Evolutionary conservation across 306 rosid species (phyloP), one percentile per base, ranked within the genome.

Genomic region (Castanospermum australe): DNA sequence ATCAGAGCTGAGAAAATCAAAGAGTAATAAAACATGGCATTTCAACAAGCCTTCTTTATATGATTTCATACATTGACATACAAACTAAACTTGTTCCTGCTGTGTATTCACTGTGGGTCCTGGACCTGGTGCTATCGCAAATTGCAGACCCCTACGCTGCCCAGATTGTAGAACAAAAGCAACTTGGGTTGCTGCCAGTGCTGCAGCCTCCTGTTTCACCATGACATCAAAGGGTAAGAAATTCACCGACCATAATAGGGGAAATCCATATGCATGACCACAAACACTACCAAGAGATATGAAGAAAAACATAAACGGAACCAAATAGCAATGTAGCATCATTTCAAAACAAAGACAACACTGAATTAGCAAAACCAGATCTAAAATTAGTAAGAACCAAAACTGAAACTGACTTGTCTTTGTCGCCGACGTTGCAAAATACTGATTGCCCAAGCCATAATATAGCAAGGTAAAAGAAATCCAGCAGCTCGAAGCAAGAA

Each of bases 361-460:
- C 14, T 0, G 2, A 52, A 8, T 12, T 18, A 20, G 52, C 11
- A 22, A 48, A 52, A 69, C 24, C 2, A 10, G 20, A 42, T 17
- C 20, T 35, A 62, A 36, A 50, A 13, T 28, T 41, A 13, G 36
- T 55, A 2, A 21, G 48, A 62, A 41, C 17, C 14, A 61, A 25
- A 32, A 71, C 45, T 6, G 60, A 64, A 30, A 52, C 82, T 65
- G 22, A 93, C 98, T 87, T 87, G 98, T 91, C 93, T 87, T 83
- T 90, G 98, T 45, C 93, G 90, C 48, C 95, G 84, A 7, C 91
- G 98, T 85, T 93, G 98, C 88, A 93, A 87, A 77, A 93, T 86
- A 77, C 92, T 90, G 85, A 93, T 83, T 63, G 95, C 98, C 89
- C 98, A 93, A 56, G 98, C 97, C 97, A 93, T 93, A 50, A 93